phyloP scores from a whole-genome alignment of 1,284 basidiomycete genomes.

The Schizophyllum commune region DNA sequence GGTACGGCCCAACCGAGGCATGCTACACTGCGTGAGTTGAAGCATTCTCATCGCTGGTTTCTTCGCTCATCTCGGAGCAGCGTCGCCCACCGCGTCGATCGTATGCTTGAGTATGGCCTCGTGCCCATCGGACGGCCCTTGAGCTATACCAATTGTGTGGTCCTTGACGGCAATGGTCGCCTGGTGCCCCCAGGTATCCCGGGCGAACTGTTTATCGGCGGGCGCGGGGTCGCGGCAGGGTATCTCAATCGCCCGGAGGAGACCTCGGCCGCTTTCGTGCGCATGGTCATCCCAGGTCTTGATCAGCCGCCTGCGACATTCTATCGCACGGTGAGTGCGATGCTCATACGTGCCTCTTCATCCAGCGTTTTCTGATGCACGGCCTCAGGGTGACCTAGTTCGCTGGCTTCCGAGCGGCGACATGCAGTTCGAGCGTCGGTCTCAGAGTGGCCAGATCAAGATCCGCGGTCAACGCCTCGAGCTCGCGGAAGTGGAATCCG shows the following conservation, averaged over 20 bases:
- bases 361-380: no score
- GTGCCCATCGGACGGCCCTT: background rate
- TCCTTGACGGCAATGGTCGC: background rate
- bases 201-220: background rate
- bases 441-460: background rate
- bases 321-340: slow-evolving; percentile 1
- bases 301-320: background rate
- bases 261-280: background rate
- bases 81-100: background rate
- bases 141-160: background rate
- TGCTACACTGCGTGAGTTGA: background rate
- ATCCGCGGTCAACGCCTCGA: background rate
- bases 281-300: background rate
- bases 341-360: background rate
- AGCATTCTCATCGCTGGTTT: background rate
- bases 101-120: background rate
- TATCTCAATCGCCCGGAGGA: background rate
- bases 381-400: background rate
- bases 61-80: background rate
- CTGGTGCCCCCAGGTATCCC: background rate
- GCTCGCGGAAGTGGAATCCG: background rate
- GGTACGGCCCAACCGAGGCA: background rate
- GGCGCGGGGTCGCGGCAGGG: background rate
- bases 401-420: background rate
- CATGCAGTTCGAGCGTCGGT: background rate